Conservation (phyloP, 768 basidiomycete species). For the Boletus speciosus region DNA sequence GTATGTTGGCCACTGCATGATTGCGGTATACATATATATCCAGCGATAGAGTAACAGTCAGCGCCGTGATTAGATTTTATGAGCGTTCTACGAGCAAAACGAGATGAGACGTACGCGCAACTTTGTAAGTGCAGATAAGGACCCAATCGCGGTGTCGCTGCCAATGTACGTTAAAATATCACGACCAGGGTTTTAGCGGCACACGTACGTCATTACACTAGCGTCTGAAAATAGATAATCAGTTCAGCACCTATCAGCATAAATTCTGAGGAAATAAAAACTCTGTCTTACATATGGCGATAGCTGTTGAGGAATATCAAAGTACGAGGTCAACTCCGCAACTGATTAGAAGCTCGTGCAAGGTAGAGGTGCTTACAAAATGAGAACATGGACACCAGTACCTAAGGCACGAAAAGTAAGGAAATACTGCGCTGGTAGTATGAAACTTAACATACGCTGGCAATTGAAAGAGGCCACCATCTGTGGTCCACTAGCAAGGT, state of each 20-base stretch:
- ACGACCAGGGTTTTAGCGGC: background rate
- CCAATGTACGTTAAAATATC: background rate
- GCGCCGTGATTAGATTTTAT: background rate
- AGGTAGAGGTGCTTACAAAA: background rate
- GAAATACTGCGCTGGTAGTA: background rate
- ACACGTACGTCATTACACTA: background rate
- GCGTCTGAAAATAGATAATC: background rate
- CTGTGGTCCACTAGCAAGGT: background rate
- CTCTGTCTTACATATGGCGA: background rate
- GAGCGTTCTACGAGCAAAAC: no score
- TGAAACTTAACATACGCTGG: background rate
- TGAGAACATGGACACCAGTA: background rate
- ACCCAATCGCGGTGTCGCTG: background rate
- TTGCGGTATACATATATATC: no score
- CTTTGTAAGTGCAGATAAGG: background rate
- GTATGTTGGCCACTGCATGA: background rate
- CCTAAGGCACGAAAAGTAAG: background rate
- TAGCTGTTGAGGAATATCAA: background rate
- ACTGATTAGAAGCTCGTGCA: background rate
- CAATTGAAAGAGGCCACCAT: background rate
- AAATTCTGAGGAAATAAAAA: background rate
- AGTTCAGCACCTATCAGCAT: background rate
- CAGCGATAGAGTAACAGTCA: background rate
- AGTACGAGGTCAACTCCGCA: background rate
- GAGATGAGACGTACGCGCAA: background rate